Base-by-base conservation (phyloP, 1,284 basidiomycete species). In the Papiliotrema laurentii region DNA sequence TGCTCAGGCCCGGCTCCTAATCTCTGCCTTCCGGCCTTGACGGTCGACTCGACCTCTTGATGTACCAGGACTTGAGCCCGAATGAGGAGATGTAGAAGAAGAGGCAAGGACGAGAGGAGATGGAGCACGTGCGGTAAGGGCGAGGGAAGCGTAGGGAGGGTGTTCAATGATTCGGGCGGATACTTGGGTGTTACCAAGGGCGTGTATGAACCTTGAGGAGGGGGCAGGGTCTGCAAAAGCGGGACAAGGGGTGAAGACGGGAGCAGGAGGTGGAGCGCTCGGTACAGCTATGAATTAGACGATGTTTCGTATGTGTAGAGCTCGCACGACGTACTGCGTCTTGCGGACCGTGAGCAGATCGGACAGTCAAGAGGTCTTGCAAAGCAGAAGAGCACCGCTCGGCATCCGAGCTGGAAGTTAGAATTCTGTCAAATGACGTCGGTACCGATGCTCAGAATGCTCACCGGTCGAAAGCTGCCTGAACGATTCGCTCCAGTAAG, bases 381-480 rank as follows among this genome's bases (percentile, higher is more conserved):
- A 94, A 68, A 0, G 78, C 76, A 61, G 89, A 86, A 0, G 87
- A 89, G 57, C 85, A 87, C 71, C 88, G 93, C 7, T 77, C 76
- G 0, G 80, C 81, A 66, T 97, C 90, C 28, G 16, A 54, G 42
- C 48, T 26, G 16, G 16, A 31, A 31, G 30, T 11, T 43, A 5
- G 18, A 35, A 14, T 33, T 43, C 28, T 13, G 7, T 4, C 18
- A 35, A 28, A 25, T 9, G 26, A 19, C 5, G 11, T 22, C 24
- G 4, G 11, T 21, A 40, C 28, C 27, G n/a, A 18, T 18, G 28
- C 37, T 18, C 39, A 40, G 30, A 31, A n/a, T 13, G 6, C 81
- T 49, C 63, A 88, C 87, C 73, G 71, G 50, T 82, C 79, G 2
- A 77, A 75, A 55, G 82, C 80, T 5, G 83, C 60, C 28, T 80